Evolutionary conservation across 2,329 filamentous ascomycete genomes (phyloP).

Genomic region (Exophiala oligosperma): DNA sequence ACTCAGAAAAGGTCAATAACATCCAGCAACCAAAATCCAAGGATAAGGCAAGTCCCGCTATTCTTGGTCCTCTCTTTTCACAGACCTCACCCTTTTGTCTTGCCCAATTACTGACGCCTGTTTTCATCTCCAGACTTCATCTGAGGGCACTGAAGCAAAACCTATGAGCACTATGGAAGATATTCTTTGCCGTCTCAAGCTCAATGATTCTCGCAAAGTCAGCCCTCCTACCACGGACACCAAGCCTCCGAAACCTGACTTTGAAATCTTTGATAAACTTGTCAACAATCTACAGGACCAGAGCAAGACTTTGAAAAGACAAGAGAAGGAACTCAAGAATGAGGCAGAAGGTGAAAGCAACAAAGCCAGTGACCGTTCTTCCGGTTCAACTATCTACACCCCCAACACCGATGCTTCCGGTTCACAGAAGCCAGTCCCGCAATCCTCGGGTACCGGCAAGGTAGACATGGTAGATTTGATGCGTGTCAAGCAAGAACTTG

Average conservation of each 20-base stretch:
- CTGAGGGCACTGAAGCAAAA: slow-evolving; percentile 30
- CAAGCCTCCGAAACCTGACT: slow-evolving; percentile 20
- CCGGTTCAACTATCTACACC: slow-evolving; percentile 39
- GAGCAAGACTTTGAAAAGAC: slow-evolving; percentile 59
- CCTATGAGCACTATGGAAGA: slow-evolving; percentile 61
- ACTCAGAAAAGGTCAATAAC: slow-evolving; percentile 21
- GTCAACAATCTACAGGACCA: slow-evolving; percentile 74
- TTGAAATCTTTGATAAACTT: slow-evolving; percentile 47
- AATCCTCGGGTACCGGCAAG: slow-evolving; percentile 22
- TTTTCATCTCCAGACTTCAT: slow-evolving; percentile 5
- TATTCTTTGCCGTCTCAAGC: slow-evolving; percentile 45
- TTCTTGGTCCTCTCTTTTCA: neutral
- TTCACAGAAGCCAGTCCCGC: slow-evolving; percentile 24
- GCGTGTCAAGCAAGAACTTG: slow-evolving; percentile 58
- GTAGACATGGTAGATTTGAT: slow-evolving; percentile 51
- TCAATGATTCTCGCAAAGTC: slow-evolving; percentile 34
- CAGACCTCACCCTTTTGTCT: neutral
- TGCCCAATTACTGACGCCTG: neutral
- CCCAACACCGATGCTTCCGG: slow-evolving; percentile 39
- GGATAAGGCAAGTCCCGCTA: slow-evolving; percentile 18
- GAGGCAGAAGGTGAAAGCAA: slow-evolving; percentile 22
- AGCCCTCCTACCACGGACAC: slow-evolving; percentile 16
- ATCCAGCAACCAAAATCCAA: slow-evolving; percentile 18
- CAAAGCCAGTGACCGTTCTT: slow-evolving; percentile 32
- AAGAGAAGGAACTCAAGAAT: slow-evolving; percentile 52